Evolutionary conservation across 2,329 filamentous ascomycete species (phyloP).

Genomic region (Colletotrichum gigasporum): DNA sequence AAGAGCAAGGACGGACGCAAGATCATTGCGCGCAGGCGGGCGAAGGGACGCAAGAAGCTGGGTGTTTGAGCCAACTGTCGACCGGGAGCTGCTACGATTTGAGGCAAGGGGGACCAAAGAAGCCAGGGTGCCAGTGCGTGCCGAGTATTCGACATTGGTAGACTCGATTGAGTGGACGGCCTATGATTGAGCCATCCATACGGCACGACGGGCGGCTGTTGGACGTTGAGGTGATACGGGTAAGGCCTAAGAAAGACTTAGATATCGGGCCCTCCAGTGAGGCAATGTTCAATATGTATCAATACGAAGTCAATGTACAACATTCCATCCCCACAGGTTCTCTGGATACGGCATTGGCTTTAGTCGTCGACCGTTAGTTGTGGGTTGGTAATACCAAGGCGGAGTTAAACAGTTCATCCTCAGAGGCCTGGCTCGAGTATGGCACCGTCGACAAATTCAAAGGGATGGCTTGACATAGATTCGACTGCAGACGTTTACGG

Average conservation of each 20-base stretch:
- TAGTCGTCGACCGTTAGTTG: too few relatives aligned
- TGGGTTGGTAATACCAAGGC: too few relatives aligned
- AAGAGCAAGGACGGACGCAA: conserved; percentile 61
- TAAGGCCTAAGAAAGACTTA: background rate
- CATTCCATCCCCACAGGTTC: background rate
- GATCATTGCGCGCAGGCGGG: conserved; percentile 60
- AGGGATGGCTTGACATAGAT: too few relatives aligned
- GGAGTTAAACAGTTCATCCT: too few relatives aligned
- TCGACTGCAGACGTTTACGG: too few relatives aligned
- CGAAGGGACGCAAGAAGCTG: conserved; percentile 61
- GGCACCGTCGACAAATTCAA: too few relatives aligned
- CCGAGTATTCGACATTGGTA: background rate
- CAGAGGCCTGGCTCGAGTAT: too few relatives aligned
- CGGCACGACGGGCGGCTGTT: background rate
- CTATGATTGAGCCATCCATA: background rate
- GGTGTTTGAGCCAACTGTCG: conserved; percentile 4
- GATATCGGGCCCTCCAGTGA: background rate
- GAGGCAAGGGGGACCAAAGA: background rate
- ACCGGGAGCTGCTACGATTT: background rate
- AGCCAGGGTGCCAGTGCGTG: background rate
- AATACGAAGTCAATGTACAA: conserved; percentile 29
- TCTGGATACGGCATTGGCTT: too few relatives aligned
- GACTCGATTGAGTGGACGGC: background rate
- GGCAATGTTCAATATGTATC: conserved; percentile 22
- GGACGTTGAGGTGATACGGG: background rate